Percentiles rank a stretch among this genome's conserved stretches.
Evolutionary conservation across 2,329 filamentous ascomycete species (phyloP).

Genomic region (Mycosphaerella sp.): DNA sequence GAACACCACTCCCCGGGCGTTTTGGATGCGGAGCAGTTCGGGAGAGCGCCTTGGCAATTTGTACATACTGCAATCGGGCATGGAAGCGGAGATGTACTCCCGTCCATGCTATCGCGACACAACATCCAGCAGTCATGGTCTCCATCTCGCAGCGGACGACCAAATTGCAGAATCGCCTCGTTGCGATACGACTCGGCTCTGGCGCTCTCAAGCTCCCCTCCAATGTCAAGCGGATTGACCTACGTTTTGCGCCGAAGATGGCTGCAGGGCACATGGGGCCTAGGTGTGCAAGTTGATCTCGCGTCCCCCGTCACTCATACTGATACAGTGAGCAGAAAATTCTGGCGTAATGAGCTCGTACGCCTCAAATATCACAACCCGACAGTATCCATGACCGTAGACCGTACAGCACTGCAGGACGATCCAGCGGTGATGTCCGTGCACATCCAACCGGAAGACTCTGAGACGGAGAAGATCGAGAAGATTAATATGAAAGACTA

Average conservation of each 20-base stretch:
- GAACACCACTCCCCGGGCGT: too few relatives aligned
- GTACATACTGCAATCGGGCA: not conserved
- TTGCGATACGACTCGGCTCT: conserved; percentile 69
- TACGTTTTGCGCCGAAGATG: conserved; percentile 61
- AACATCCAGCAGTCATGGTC: conserved; percentile 39
- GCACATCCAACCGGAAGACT: conserved; percentile 46
- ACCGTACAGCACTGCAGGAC: conserved; percentile 55
- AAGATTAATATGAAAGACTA: conserved; percentile 55
- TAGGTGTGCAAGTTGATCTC: conserved; percentile 45
- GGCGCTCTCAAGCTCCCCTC: conserved; percentile 76
- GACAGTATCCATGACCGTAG: conserved; percentile 71
- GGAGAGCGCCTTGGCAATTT: not conserved
- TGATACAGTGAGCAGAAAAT: conserved; percentile 55
- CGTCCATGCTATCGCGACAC: not conserved
- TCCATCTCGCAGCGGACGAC: conserved; percentile 63
- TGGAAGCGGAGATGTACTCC: not conserved
- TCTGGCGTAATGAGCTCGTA: conserved; percentile 77
- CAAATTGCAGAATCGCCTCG: conserved; percentile 65
- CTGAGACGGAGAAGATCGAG: conserved; percentile 33
- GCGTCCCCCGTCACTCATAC: not conserved
- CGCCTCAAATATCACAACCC: conserved; percentile 95
- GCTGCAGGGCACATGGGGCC: conserved; percentile 65
- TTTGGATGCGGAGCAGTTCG: not conserved
- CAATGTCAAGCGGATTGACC: conserved; percentile 66
- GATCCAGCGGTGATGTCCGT: conserved; percentile 58